Conservation (phyloP, 108 stramenopile species). For the Seminavis robusta region DNA sequence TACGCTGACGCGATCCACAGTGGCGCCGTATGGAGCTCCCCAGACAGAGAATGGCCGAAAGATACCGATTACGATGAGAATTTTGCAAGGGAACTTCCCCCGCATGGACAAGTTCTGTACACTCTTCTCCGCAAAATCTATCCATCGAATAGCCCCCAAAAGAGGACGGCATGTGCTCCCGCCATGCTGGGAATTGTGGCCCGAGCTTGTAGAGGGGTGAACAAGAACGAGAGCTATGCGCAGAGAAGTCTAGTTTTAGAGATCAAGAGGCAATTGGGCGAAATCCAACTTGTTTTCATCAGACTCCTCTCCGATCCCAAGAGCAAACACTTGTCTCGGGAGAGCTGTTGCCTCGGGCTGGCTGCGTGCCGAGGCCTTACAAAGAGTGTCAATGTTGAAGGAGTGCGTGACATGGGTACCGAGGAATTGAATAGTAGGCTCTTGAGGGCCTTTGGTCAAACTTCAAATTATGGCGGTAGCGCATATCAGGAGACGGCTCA, state of each 20-base stretch:
- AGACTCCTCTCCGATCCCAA: conserved; percentile 70
- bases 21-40: conserved; percentile 16
- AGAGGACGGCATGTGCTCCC: conserved; percentile 59
- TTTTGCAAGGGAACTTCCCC: conserved; percentile 52
- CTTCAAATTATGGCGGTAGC: conserved; percentile 73
- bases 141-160: conserved; percentile 48
- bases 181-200: conserved; percentile 65
- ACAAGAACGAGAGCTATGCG: conserved; percentile 3
- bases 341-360: conserved; percentile 77
- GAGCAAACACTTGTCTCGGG: conserved; percentile 73
- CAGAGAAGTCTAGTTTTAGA: conserved; percentile 32
- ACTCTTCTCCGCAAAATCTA: conserved; percentile 44
- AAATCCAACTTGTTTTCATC: conserved; percentile 67
- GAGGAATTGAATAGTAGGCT: conserved; percentile 49
- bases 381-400: no score
- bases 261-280: conserved; percentile 31
- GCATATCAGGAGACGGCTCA: conserved; percentile 71
- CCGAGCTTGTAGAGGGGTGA: conserved; percentile 44
- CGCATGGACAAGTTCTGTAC: conserved; percentile 68
- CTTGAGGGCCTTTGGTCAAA: conserved; percentile 75
- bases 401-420: no score
- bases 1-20: conserved; percentile 50
- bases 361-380: conserved; percentile 70
- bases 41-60: conserved; percentile 32
- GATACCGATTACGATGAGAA: conserved; percentile 42